Percentiles rank a stretch among this genome's conserved stretches.
Conservation (phyloP, 2,329 filamentous ascomycete genomes). For the Chaetomiaceae sp. region DNA sequence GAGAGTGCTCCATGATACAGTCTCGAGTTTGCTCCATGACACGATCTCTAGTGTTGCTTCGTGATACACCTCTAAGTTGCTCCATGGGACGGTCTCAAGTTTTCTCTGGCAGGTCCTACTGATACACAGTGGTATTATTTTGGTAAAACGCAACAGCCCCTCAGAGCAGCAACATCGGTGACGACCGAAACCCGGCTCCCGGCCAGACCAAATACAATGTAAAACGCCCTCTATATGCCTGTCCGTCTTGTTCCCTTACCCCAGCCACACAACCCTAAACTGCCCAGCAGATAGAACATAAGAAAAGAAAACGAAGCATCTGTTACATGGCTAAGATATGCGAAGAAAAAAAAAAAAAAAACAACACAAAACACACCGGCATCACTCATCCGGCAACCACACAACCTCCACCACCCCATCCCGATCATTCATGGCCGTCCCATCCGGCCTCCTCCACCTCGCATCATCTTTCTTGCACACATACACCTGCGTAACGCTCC, state of each 20-base stretch:
- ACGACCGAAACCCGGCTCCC: too few relatives aligned
- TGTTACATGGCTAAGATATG: background rate
- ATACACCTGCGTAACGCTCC: constrained; percentile 49
- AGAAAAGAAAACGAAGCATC: background rate
- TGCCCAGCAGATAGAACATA: background rate
- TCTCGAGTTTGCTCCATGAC: too few relatives aligned
- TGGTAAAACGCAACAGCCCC: too few relatives aligned
- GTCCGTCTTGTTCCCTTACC: background rate
- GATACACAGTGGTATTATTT: too few relatives aligned
- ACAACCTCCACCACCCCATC: constrained; percentile 55
- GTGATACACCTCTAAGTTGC: too few relatives aligned
- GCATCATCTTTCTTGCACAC: constrained; percentile 49
- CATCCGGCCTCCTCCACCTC: constrained; percentile 47
- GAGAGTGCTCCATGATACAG: too few relatives aligned
- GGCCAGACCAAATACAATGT: background rate
- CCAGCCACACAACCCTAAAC: background rate
- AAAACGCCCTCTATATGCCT: constrained; percentile 4
- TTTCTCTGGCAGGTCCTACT: too few relatives aligned
- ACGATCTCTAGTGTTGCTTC: too few relatives aligned
- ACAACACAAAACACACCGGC: background rate
- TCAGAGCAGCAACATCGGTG: background rate
- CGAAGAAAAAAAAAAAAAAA: background rate
- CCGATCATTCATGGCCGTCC: constrained; percentile 46
- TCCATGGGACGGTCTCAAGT: too few relatives aligned
- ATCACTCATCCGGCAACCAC: constrained; percentile 41